A percentile compares a stretch with the other conserved stretches of the same genome.
Evolutionary conservation across 1,284 basidiomycete species (phyloP).

Genomic region (Vanrija pseudolonga): DNA sequence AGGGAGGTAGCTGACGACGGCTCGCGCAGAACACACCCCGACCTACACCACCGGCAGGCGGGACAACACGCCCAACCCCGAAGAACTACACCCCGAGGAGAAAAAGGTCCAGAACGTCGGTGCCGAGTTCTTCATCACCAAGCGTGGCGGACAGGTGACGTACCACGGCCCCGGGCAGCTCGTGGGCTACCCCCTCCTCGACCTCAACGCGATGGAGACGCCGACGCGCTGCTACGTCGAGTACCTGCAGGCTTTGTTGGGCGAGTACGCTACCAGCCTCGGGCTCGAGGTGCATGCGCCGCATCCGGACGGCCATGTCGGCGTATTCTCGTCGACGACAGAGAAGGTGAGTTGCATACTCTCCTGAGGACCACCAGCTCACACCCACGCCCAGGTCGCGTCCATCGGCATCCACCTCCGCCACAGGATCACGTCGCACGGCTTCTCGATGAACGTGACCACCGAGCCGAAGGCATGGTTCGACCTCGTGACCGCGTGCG

Average conservation of each 20-base stretch:
- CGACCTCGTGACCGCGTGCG: slow-evolving; percentile 83
- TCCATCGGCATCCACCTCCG: slow-evolving; percentile 96
- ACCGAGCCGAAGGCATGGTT: slow-evolving; percentile 78
- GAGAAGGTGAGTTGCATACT: slow-evolving; percentile 50
- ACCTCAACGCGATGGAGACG: slow-evolving; percentile 61
- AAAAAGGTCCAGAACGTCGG: slow-evolving; percentile 67
- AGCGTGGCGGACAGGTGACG: slow-evolving; percentile 88
- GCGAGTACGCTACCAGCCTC: slow-evolving; percentile 31
- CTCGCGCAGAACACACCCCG: slow-evolving; percentile 75
- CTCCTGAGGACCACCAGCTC: slow-evolving; percentile 36
- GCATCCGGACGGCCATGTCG: slow-evolving; percentile 50
- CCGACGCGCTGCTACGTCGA: slow-evolving; percentile 53
- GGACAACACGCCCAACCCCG: slow-evolving; percentile 55
- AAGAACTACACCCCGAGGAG: slow-evolving; percentile 63
- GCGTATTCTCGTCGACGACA: slow-evolving; percentile 41
- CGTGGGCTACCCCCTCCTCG: slow-evolving; percentile 90
- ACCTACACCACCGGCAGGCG: slow-evolving; percentile 91
- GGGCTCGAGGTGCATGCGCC: slow-evolving; percentile 42
- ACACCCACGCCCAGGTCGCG: slow-evolving; percentile 64
- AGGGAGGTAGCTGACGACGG: slow-evolving; percentile 1
- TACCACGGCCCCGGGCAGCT: slow-evolving; percentile 98
- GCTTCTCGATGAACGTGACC: slow-evolving; percentile 90
- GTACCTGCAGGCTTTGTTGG: slow-evolving; percentile 49
- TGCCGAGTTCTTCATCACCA: slow-evolving; percentile 79
- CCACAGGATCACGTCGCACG: slow-evolving; percentile 89